Conservation (phyloP, 73 alveolate species). For the Effrenium voratum region DNA sequence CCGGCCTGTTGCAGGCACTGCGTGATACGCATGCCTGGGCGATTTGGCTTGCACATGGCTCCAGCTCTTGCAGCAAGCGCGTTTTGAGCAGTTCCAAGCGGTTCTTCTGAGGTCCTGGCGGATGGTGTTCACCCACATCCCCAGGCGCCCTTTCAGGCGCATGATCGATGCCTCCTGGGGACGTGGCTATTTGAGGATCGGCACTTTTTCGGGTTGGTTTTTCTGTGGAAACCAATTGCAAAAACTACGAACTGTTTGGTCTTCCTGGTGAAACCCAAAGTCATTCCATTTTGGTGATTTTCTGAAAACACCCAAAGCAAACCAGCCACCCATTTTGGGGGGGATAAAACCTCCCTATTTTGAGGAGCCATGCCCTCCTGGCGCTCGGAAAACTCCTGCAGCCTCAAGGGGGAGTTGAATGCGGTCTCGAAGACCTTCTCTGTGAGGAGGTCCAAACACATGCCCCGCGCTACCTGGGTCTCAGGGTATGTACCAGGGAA, state of each 20-base stretch:
- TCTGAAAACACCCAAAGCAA: too few relatives aligned
- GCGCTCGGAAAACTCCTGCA: conserved; percentile 90
- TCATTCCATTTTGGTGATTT: too few relatives aligned
- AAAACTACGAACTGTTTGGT: too few relatives aligned
- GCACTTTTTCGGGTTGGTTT: too few relatives aligned
- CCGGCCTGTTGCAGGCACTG: conserved; percentile 90
- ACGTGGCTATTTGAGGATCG: too few relatives aligned
- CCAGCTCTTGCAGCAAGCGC: background rate
- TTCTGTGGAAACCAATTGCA: too few relatives aligned
- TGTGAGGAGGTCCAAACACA: conserved; percentile 78
- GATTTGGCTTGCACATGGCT: background rate
- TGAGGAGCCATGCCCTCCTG: background rate
- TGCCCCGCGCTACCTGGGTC: conserved; percentile 79
- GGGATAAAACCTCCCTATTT: too few relatives aligned
- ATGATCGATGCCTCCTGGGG: conserved; percentile 79
- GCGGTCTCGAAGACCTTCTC: conserved; percentile 89
- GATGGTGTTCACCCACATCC: conserved; percentile 94
- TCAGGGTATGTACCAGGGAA: too few relatives aligned
- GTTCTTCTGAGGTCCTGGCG: conserved; percentile 24
- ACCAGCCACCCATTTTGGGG: too few relatives aligned
- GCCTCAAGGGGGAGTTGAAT: conserved; percentile 59
- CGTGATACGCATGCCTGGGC: conserved; percentile 80
- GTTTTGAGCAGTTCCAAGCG: background rate
- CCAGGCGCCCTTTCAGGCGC: conserved; percentile 92
- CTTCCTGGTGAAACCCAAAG: too few relatives aligned